These are phyloP conservation scores for Cercospora sp. DNA, from an alignment of 2,329 filamentous ascomycete species.

Conservation along the genomic window DNA sequence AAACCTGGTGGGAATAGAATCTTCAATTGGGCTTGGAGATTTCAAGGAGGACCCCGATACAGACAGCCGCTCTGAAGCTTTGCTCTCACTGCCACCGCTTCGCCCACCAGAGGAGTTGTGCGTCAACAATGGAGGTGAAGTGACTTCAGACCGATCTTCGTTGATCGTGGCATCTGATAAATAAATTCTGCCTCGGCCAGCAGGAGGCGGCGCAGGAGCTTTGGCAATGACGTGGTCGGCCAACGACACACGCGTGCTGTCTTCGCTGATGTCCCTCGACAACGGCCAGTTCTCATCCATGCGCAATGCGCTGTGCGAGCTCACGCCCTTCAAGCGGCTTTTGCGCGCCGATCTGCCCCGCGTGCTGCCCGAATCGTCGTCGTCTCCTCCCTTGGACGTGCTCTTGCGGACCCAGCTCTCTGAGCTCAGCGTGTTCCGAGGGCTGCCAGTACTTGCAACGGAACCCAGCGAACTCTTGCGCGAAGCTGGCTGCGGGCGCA, in stretches of 20 bases:
- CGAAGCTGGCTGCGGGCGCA: slow-evolving; percentile 21
- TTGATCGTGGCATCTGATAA: slow-evolving; percentile 29
- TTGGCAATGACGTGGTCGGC: slow-evolving; percentile 33
- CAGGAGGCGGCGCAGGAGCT: slow-evolving; percentile 41
- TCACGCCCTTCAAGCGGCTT: slow-evolving; percentile 27
- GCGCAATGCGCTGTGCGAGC: slow-evolving; percentile 31
- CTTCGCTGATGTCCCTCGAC: slow-evolving; percentile 2
- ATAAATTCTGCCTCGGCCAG: slow-evolving; percentile 39
- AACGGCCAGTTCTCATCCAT: slow-evolving; percentile 8
- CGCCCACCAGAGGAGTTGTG: slow-evolving; percentile 12
- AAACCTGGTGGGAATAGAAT: slow-evolving; percentile 38
- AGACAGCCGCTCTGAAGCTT: slow-evolving; percentile 18
- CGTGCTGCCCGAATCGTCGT: slow-evolving; percentile 28
- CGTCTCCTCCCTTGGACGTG: slow-evolving; percentile 15
- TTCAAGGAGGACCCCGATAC: slow-evolving; percentile 23
- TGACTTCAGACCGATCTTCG: slow-evolving; percentile 24
- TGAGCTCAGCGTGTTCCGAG: slow-evolving; percentile 39
- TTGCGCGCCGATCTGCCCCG: slow-evolving; percentile 24
- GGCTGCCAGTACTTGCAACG: slow-evolving; percentile 30
- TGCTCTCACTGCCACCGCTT: slow-evolving; percentile 16
- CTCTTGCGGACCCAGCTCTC: slow-evolving; percentile 37
- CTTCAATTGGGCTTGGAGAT: slow-evolving; percentile 32
- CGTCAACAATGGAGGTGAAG: slow-evolving; percentile 20
- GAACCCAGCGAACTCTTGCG: slow-evolving; percentile 25
- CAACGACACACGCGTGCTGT: slow-evolving; percentile 20